phyloP scores from a whole-genome alignment of 179 eudicot species.

The Silene vulgaris region DNA sequence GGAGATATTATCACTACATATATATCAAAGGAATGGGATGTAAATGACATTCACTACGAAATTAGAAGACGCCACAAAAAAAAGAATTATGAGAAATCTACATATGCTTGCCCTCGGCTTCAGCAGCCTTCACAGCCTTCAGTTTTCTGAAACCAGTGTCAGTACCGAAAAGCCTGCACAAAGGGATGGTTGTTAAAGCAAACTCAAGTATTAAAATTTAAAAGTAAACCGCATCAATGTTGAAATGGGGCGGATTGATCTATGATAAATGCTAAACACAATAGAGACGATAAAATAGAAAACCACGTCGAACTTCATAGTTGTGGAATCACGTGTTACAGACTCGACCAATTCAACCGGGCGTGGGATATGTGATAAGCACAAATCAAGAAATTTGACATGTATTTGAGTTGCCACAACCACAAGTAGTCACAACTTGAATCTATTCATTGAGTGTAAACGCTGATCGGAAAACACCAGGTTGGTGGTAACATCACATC shows the following conservation, averaged over 20 bases:
- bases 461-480: too few species aligned
- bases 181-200: slow-evolving; percentile 10
- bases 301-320: background rate
- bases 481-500: too few species aligned
- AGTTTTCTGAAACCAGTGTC: slow-evolving; percentile 80
- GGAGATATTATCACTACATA: slow-evolving; percentile 4
- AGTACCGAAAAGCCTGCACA: slow-evolving; percentile 62
- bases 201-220: background rate
- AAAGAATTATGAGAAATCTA: slow-evolving; percentile 18
- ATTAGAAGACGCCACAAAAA: slow-evolving; percentile 12
- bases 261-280: background rate
- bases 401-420: too few species aligned
- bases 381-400: too few species aligned
- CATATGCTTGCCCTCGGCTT: slow-evolving; percentile 42
- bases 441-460: too few species aligned
- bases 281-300: background rate
- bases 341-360: too few species aligned
- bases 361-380: too few species aligned
- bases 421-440: too few species aligned
- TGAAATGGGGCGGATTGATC: background rate
- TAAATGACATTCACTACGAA: background rate
- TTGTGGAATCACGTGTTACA: too few species aligned
- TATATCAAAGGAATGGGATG: slow-evolving; percentile 13
- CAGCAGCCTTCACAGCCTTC: slow-evolving; percentile 38
- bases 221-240: background rate